These are phyloP conservation scores for Acacia melanoxylon DNA, from an alignment of 306 rosid species.

Conservation along the genomic window DNA sequence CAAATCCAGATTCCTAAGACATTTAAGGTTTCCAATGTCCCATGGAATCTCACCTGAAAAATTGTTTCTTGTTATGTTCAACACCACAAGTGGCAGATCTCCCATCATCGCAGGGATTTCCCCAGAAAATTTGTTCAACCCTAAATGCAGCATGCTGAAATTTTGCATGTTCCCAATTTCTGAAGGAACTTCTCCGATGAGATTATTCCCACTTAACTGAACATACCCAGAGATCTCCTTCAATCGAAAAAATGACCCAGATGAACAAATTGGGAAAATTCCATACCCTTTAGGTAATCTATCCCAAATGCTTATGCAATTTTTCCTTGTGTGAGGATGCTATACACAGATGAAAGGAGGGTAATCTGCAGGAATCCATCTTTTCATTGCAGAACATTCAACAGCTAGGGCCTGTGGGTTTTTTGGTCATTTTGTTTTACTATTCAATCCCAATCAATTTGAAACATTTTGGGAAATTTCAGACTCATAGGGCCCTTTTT, in stretches of 20 bases:
- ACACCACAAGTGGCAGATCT: slow-evolving; percentile 58
- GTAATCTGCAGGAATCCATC: slow-evolving; percentile 94
- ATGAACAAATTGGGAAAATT: slow-evolving; percentile 55
- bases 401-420: no score
- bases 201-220: slow-evolving; percentile 70
- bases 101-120: slow-evolving; percentile 56
- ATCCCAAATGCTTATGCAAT: slow-evolving; percentile 78
- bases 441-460: no score
- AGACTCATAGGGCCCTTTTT: no score
- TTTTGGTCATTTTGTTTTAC: no score
- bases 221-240: slow-evolving; percentile 67
- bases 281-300: slow-evolving; percentile 68
- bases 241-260: slow-evolving; percentile 38
- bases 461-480: no score
- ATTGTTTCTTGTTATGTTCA: slow-evolving; percentile 58
- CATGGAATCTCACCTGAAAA: slow-evolving; percentile 75
- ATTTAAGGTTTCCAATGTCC: slow-evolving; percentile 57
- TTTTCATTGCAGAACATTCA: slow-evolving; percentile 74
- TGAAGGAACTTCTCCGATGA: slow-evolving; percentile 69
- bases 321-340: slow-evolving; percentile 68
- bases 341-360: slow-evolving; percentile 84
- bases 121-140: slow-evolving; percentile 61
- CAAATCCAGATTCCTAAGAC: slow-evolving; percentile 75
- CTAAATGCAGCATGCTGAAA: slow-evolving; percentile 76
- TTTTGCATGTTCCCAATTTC: slow-evolving; percentile 61